Evolutionary conservation across 1,284 basidiomycete species (phyloP), one percentile per base, ranked within the genome.

Genomic region (Apiotrichum gamsii): DNA sequence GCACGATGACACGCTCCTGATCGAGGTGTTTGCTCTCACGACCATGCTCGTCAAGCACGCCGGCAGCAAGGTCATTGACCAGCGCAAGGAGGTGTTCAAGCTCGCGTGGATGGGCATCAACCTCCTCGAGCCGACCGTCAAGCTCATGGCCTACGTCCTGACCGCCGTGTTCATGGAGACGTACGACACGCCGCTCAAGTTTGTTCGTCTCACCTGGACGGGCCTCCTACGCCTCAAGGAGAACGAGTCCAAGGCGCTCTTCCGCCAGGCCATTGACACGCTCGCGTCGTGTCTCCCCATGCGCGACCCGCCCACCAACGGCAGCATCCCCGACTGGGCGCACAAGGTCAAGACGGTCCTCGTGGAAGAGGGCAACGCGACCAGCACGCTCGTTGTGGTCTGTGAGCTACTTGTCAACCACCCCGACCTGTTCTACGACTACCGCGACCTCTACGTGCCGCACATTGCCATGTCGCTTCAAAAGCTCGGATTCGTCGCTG

Each of bases 361-460:
- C 28, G 81, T 85, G 9, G 95, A 99, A 70, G 95, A 98, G 65
- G 87, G 87, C 2, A 82, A 83, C 52, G 80, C 80, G 14, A 81
- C 88, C 37, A 80, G 85, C 25, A 89, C 94, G 61, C 82, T 93
- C 40, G 81, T 87, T 54, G 84, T 85, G 51, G 88, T 97, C 43
- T 94, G 96, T 68, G 85, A 91, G 57, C 81, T 98, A 47, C 84
- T 99, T 46, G 84, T 91, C 51, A 87, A 90, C 51, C 90, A 98
- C 58, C 82, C 87, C 1, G 81, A 90, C 47, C 78, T 96, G 5
- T 99, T 98, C 76, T 98, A 88, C 75, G 83, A 88, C 41, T 88
- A 90, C 52, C 85, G 95, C 36, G 87, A 90, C 14, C 76, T 96
- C 28, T 98, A 98, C 69, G 82, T 98, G n/a, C 88, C 91, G 0